These are phyloP conservation scores for Limnanthes douglasii DNA, from an alignment of 345 rosid genomes.

Conservation along the genomic window DNA sequence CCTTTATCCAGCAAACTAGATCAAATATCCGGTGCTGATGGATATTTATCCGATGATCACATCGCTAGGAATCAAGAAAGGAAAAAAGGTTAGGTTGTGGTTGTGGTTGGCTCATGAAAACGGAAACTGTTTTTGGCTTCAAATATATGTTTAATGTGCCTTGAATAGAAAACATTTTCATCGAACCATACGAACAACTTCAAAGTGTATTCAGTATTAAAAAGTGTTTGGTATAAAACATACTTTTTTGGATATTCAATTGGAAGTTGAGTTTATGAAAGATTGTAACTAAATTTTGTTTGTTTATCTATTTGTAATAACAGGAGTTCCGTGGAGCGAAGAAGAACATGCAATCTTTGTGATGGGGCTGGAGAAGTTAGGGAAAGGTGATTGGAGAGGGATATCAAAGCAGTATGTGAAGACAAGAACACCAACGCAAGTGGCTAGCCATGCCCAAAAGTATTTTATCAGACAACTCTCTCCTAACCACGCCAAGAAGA, in stretches of 20 bases:
- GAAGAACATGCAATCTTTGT: conserved; percentile 44
- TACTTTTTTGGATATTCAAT: not conserved
- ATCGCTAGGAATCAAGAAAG: too few relatives aligned
- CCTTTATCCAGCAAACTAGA: too few relatives aligned
- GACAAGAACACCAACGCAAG: conserved; percentile 47
- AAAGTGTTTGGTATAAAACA: too few relatives aligned
- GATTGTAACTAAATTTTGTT: not conserved
- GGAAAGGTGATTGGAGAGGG: conserved; percentile 69
- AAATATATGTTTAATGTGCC: too few relatives aligned
- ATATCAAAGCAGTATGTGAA: conserved; percentile 36
- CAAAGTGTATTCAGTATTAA: too few relatives aligned
- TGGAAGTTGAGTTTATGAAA: not conserved
- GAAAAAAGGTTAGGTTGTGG: too few relatives aligned
- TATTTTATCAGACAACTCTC: conserved; percentile 28
- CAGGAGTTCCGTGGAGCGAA: conserved; percentile 61
- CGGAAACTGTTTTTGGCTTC: too few relatives aligned
- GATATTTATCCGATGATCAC: too few relatives aligned
- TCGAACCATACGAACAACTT: too few relatives aligned
- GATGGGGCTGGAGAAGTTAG: conserved; percentile 27
- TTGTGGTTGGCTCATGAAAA: too few relatives aligned
- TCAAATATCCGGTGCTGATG: not conserved
- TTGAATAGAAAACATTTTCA: too few relatives aligned
- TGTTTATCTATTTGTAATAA: not conserved
- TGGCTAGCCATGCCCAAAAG: conserved; percentile 74
- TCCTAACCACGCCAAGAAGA: conserved; percentile 24